Base-by-base conservation (phyloP, 164 flowering plant species). In the Amborella trichopoda region DNA sequence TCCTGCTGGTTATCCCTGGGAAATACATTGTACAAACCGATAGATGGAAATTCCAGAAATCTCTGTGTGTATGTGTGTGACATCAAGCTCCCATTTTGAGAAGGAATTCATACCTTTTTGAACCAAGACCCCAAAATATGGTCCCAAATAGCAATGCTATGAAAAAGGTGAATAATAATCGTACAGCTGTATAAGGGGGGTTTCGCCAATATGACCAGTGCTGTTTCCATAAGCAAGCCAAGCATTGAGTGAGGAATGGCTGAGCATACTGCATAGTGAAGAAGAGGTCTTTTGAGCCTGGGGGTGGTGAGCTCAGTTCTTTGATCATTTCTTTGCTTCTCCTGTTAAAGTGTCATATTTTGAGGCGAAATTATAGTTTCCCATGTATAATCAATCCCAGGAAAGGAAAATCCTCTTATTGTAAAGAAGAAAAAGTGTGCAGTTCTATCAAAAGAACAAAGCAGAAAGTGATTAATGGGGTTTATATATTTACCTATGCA, bases 211-310 rank as follows among this genome's bases (percentile, higher is more conserved):
- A 81, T 5, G 90, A 77, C 69, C 54, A 60, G 9, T 60, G 50
- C 47, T 81, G 90, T 45, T 81, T 81, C 90, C 90, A 78, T 3
- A 76, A 61, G 56, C 86, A 78, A 11, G 79, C 75, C 58, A 65
- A 6, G 52, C 54, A 67, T 58, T 80, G 75, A 13, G 50, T 51
- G 37, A 42, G 19, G 45, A 65, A 64, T 5, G 78, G 27, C 40
- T 70, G 81, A 0, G 87, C 60, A 49, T 46, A 82, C 24, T 62
- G 75, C 2, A 80, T 67, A 2, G 76, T 60, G 59, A 74, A 71
- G 42, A 58, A 58, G 10, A 71, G 55, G 37, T 65, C 72, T 39
- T 59, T 50, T 23, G 68, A 49, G n/a, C 70, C 70, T 16, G 64
- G 52, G 20, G 56, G 55, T 34, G 79, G 76, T 22, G 38, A 11